Evolutionary conservation across 2,329 filamentous ascomycete genomes (phyloP), one percentile per base, ranked within the genome.

Genomic region (Aspergillus sp.): DNA sequence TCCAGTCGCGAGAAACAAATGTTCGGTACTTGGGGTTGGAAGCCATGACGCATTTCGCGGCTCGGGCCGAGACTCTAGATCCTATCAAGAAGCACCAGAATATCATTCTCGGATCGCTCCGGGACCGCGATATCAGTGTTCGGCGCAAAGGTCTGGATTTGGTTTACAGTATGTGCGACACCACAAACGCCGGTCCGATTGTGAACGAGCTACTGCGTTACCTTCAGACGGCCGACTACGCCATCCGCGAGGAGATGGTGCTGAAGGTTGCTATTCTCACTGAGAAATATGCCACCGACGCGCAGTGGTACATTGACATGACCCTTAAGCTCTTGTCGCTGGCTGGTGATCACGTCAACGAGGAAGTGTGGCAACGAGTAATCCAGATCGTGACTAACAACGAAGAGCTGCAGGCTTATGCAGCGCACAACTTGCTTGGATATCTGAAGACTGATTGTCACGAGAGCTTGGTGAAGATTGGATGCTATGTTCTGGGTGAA

Each of bases 321-420:
- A 97, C 95, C 10, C 83, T 99, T 67, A 88, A 94, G 58, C 85
- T 99, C 55, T 93, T 99, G 61, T 92, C 94, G 60, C 93, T 98
- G 87, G 95, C 96, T 3, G 95, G 95, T 67, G 95, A 99, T 72
- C 95, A 99, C 75, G 94, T 99, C 68, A 98, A 94, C 76, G 96
- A 99, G 65, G 95, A 99, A 78, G 95, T 99, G 17, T 99, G 95
- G 95, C 95, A 99, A 76, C 89, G 95, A 69, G 94, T 99, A 58
- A 97, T 97, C 64, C 95, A 99, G 76, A 98, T 99, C 69, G 93
- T 98, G 61, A 98, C 95, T 57, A 99, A 99, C 81, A 99, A 99
- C 76, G 95, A 99, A 76, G 94, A 98, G 76, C 84, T 99, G 10
- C 95, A 99, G 77, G 89, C 97, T 0, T 99, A 99, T 74, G 95